phyloP scores from a whole-genome alignment of 1,284 basidiomycete genomes.

The Microbotryum saponariae region DNA sequence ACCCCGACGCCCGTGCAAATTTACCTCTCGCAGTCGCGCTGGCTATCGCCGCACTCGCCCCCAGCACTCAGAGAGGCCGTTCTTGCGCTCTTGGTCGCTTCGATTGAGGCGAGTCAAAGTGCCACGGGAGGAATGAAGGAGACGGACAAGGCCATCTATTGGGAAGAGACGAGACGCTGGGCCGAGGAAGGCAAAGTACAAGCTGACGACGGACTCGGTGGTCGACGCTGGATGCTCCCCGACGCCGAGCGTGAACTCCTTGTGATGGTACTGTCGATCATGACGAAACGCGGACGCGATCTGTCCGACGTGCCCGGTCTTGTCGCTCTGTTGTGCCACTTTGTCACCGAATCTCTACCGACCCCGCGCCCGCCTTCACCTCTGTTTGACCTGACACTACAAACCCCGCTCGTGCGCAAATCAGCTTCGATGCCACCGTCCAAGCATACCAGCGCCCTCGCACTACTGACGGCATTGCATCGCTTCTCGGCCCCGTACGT shows the following conservation, averaged over 20 bases:
- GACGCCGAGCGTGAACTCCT: slow-evolving; percentile 32
- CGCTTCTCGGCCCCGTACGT: slow-evolving; percentile 35
- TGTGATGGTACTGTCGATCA: slow-evolving; percentile 23
- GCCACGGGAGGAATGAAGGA: slow-evolving; percentile 30
- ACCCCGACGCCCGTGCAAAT: slow-evolving; percentile 25
- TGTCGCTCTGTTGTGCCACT: slow-evolving; percentile 33
- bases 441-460: slow-evolving; percentile 24
- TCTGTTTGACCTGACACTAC: slow-evolving; percentile 32
- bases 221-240: slow-evolving; percentile 16
- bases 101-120: slow-evolving; percentile 25
- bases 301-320: slow-evolving; percentile 35
- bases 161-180: slow-evolving; percentile 32
- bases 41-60: slow-evolving; percentile 11
- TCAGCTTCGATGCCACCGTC: slow-evolving; percentile 17
- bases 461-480: slow-evolving; percentile 34
- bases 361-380: slow-evolving; percentile 30
- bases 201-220: slow-evolving; percentile 21
- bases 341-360: slow-evolving; percentile 25
- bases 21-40: slow-evolving; percentile 30
- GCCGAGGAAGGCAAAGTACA: slow-evolving; percentile 27
- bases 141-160: slow-evolving; percentile 31
- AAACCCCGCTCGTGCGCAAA: slow-evolving; percentile 32
- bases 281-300: slow-evolving; percentile 34
- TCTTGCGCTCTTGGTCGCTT: slow-evolving; percentile 27
- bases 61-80: slow-evolving; percentile 13